A percentile compares a stretch with the other conserved stretches of the same genome.
These are phyloP conservation scores for Gynandropsis gynandra DNA, from an alignment of 345 rosid genomes.

Conservation along the genomic window DNA sequence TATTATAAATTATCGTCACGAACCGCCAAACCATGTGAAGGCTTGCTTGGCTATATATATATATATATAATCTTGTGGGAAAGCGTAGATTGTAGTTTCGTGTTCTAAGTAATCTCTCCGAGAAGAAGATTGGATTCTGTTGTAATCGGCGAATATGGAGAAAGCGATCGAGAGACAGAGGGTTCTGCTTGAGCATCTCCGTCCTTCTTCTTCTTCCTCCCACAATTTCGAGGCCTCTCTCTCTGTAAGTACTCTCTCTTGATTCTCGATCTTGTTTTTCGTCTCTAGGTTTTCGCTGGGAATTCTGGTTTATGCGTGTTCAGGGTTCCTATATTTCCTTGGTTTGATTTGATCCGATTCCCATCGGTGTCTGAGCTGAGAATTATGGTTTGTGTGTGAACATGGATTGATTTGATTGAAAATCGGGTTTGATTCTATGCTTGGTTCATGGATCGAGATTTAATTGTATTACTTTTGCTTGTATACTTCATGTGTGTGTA, in stretches of 20 bases:
- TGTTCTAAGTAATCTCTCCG: too few relatives aligned
- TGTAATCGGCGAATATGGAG: constrained; percentile 37
- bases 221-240: constrained; percentile 39
- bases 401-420: neutral
- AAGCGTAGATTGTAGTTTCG: too few relatives aligned
- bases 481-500: neutral
- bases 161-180: constrained; percentile 72
- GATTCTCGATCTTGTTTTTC: neutral
- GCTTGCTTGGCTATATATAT: too few relatives aligned
- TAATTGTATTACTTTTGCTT: too few relatives aligned
- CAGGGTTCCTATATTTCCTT: neutral
- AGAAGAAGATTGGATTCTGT: too few relatives aligned
- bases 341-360: neutral
- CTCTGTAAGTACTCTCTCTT: constrained; percentile 36
- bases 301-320: neutral
- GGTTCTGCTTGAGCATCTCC: constrained; percentile 70
- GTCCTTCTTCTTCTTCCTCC: constrained; percentile 40
- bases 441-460: neutral
- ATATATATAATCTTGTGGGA: too few relatives aligned
- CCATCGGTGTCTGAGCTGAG: too few relatives aligned
- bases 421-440: neutral
- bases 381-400: neutral
- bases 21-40: too few relatives aligned
- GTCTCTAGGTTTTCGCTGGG: neutral
- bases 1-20: too few relatives aligned